Percentiles rank a stretch among this genome's conserved stretches.
Evolutionary conservation across 768 basidiomycete genomes (phyloP).

Genomic region (Glaciozyma antarctica): DNA sequence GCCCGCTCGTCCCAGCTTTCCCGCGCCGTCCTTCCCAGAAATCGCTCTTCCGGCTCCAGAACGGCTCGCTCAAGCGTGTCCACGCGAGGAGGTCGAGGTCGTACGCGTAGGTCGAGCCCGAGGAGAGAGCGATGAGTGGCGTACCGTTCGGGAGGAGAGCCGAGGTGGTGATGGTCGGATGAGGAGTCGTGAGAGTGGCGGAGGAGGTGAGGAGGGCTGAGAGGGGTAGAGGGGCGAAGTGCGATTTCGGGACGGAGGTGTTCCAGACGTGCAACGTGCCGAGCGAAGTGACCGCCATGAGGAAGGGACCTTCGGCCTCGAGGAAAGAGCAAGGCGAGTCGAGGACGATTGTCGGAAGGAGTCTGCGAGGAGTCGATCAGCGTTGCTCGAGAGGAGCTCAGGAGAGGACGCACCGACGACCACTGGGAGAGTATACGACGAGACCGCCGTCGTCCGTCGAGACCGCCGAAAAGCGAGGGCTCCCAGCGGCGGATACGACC

Average conservation of each 20-base stretch:
- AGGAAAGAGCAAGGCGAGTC: constrained; percentile 63
- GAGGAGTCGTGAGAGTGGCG: constrained; percentile 40
- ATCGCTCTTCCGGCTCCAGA: constrained; percentile 78
- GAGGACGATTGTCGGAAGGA: constrained; percentile 66
- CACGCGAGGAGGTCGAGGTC: constrained; percentile 59
- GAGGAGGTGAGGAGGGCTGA: constrained; percentile 52
- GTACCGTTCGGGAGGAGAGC: constrained; percentile 67
- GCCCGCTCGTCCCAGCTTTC: constrained; percentile 10
- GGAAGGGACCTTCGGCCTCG: constrained; percentile 53
- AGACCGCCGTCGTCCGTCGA: constrained; percentile 69
- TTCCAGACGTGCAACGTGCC: constrained; percentile 72
- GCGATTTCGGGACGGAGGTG: constrained; percentile 39
- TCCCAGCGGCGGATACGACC: constrained; percentile 57
- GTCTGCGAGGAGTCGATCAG: constrained; percentile 42
- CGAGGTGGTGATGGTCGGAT: constrained; percentile 51
- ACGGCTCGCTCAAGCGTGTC: constrained; percentile 65
- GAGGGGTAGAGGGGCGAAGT: constrained; percentile 60
- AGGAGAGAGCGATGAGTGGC: constrained; percentile 65
- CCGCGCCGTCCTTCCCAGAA: constrained; percentile 60
- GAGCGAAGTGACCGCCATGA: constrained; percentile 62
- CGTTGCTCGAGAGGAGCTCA: neutral
- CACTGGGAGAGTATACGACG: constrained; percentile 73
- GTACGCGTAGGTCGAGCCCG: constrained; percentile 70
- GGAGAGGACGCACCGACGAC: constrained; percentile 55
- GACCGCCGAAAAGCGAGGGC: constrained; percentile 60